A percentile compares a stretch with the other conserved stretches of the same genome.
Evolutionary conservation across 1,139 yeast genomes (phyloP).

Genomic region (Yamadazyma dushanensis): DNA sequence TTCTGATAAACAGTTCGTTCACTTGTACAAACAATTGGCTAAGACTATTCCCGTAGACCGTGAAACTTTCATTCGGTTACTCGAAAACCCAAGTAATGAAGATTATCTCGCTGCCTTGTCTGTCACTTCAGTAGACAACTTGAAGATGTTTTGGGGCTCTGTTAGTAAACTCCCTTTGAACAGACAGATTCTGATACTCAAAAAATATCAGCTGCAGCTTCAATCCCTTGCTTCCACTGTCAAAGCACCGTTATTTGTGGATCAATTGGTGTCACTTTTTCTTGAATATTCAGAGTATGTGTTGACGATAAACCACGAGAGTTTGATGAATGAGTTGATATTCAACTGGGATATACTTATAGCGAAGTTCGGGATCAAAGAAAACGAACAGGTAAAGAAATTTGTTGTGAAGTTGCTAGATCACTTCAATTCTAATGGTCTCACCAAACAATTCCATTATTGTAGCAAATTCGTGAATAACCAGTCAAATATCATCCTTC

Average conservation of each 20-base stretch:
- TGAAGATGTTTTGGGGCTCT: constrained; percentile 15
- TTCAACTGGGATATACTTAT: constrained; percentile 16
- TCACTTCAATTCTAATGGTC: constrained; percentile 11
- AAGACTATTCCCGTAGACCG: constrained; percentile 13
- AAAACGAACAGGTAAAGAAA: constrained; percentile 12
- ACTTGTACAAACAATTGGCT: constrained; percentile 21
- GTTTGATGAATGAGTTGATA: constrained; percentile 16
- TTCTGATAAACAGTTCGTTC: constrained; percentile 18
- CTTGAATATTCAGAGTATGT: constrained; percentile 13
- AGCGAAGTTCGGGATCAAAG: constrained; percentile 9
- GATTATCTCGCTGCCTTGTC: constrained; percentile 13
- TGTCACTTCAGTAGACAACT: constrained; percentile 7
- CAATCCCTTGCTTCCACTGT: neutral
- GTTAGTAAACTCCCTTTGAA: constrained; percentile 13
- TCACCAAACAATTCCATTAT: constrained; percentile 16
- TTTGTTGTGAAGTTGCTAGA: constrained; percentile 12
- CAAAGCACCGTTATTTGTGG: constrained; percentile 8
- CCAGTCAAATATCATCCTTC: constrained; percentile 6
- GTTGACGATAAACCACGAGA: constrained; percentile 13
- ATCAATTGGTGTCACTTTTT: constrained; percentile 9
- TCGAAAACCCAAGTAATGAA: constrained; percentile 16
- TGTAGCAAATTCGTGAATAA: constrained; percentile 14
- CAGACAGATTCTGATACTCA: constrained; percentile 15
- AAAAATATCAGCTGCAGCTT: constrained; percentile 12
- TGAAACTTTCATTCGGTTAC: constrained; percentile 18